These are phyloP conservation scores for Cornus kousa DNA, from an alignment of 148 eudicot species.

Conservation along the genomic window DNA sequence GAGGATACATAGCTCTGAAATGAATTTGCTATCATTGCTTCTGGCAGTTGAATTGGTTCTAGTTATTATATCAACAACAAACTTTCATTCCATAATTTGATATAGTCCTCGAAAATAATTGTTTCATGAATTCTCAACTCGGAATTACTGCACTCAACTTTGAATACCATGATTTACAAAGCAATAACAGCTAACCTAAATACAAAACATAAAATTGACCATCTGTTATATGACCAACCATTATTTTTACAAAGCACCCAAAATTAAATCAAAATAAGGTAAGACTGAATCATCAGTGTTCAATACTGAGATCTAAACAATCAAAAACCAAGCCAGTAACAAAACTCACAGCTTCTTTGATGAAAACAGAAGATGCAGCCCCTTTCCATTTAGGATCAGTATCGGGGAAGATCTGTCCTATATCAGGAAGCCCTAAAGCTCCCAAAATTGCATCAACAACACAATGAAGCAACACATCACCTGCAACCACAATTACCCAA, in stretches of 20 bases:
- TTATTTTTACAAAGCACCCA: neutral
- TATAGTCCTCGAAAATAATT: too few relatives aligned
- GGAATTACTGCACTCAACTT: neutral
- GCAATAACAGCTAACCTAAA: neutral
- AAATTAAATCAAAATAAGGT: neutral
- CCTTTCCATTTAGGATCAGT: constrained; percentile 99
- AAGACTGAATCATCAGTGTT: neutral
- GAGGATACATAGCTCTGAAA: neutral
- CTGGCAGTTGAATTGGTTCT: neutral
- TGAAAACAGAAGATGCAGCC: constrained; percentile 84
- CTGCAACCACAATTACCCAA: constrained; percentile 34
- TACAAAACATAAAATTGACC: neutral
- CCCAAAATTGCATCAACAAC: constrained; percentile 98
- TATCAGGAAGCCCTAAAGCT: constrained; percentile 94
- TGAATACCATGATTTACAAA: neutral
- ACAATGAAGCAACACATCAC: constrained; percentile 97
- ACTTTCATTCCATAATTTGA: too few relatives aligned
- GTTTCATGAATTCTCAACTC: too few relatives aligned
- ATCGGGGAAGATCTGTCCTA: constrained; percentile 94
- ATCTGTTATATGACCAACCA: neutral
- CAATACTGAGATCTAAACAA: neutral
- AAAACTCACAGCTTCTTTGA: constrained; percentile 86
- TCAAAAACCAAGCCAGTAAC: neutral
- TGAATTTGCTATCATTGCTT: neutral
- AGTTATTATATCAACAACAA: too few relatives aligned